These are phyloP conservation scores for Penicillium crystallinum DNA, from an alignment of 495 filamentous ascomycete genomes.

Conservation along the genomic window DNA sequence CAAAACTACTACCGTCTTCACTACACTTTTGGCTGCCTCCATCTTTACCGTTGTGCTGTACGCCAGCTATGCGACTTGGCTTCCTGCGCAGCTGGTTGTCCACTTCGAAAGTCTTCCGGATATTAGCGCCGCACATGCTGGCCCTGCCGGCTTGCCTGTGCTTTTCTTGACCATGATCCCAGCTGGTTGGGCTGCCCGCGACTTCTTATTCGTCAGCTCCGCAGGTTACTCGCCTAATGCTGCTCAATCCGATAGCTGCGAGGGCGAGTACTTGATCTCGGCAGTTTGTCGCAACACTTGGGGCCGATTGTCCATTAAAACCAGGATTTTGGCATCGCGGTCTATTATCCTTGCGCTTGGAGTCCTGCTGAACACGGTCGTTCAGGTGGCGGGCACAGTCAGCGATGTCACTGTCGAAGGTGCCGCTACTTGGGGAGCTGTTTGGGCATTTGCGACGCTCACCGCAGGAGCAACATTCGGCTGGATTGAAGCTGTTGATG, in stretches of 20 bases:
- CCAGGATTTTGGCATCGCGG: constrained; percentile 59
- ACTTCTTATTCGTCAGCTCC: constrained; percentile 72
- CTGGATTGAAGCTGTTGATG: constrained; percentile 53
- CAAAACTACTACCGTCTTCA: constrained; percentile 53
- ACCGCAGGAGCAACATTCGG: constrained; percentile 55
- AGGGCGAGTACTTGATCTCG: constrained; percentile 58
- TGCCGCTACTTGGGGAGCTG: constrained; percentile 59
- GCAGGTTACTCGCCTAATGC: constrained; percentile 40
- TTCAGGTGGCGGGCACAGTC: constrained; percentile 57
- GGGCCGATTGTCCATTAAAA: constrained; percentile 54
- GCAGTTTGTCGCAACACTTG: constrained; percentile 43
- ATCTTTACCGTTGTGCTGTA: constrained; percentile 65
- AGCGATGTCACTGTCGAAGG: constrained; percentile 63
- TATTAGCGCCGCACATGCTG: constrained; percentile 56
- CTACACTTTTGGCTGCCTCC: constrained; percentile 57
- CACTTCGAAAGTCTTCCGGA: constrained; percentile 66
- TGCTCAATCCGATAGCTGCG: constrained; percentile 50
- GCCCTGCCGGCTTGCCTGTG: constrained; percentile 40
- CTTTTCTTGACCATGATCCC: constrained; percentile 54
- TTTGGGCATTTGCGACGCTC: constrained; percentile 62
- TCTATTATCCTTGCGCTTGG: constrained; percentile 56
- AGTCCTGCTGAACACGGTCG: constrained; percentile 56
- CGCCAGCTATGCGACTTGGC: constrained; percentile 56
- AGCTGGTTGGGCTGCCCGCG: constrained; percentile 60
- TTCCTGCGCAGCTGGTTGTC: constrained; percentile 60